phyloP scores from a whole-genome alignment of 768 basidiomycete species.

The Boletus insuetus region DNA sequence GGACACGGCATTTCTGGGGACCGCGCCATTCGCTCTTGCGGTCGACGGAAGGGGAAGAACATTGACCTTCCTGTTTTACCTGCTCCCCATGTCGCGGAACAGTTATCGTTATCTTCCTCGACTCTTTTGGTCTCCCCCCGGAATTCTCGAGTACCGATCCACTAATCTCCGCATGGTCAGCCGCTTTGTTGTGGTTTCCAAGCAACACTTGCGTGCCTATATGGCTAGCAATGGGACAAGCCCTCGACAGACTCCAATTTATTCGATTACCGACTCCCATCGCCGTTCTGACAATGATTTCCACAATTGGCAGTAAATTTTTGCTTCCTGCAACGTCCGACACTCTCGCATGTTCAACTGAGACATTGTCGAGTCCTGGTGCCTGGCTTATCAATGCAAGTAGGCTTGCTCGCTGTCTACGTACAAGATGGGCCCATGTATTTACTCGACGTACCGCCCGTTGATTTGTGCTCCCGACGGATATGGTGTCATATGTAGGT shows the following conservation, averaged over 20 bases:
- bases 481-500: background rate
- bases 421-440: background rate
- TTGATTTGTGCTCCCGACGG: background rate
- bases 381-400: background rate
- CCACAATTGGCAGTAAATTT: background rate
- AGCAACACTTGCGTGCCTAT: constrained; percentile 1
- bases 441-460: too few species aligned
- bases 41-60: background rate
- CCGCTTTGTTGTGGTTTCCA: background rate
- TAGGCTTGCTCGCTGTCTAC: background rate
- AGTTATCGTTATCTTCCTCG: background rate
- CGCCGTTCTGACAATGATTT: background rate
- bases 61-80: background rate
- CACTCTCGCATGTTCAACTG: background rate
- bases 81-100: background rate
- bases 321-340: constrained; percentile 7
- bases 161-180: background rate
- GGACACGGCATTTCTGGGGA: background rate
- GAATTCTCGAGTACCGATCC: background rate
- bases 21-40: background rate
- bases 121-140: background rate
- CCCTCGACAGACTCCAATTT: background rate
- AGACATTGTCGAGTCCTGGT: constrained; percentile 8
- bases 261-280: background rate
- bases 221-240: background rate